Percentiles rank a stretch among this genome's conserved stretches.
These are phyloP conservation scores for Paracorniculantispora psalliotae DNA, from an alignment of 2,329 filamentous ascomycete species.

Conservation along the genomic window DNA sequence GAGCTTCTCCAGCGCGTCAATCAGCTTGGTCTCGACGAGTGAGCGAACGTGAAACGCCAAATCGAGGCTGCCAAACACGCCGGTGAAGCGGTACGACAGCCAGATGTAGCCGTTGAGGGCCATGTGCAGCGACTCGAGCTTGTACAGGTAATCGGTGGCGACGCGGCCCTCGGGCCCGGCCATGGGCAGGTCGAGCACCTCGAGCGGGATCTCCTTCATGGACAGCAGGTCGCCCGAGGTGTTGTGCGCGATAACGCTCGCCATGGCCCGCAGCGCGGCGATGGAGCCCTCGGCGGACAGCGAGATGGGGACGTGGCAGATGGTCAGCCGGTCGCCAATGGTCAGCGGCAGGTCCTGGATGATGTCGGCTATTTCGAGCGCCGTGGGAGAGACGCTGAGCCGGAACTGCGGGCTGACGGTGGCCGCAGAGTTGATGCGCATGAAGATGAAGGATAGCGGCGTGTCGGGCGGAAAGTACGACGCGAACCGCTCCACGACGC, in stretches of 20 bases:
- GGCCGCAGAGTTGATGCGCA: conserved; percentile 67
- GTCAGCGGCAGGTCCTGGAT: conserved; percentile 69
- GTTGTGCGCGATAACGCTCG: conserved; percentile 64
- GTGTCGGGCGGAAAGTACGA: conserved; percentile 76
- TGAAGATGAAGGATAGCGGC: conserved; percentile 77
- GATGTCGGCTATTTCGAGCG: conserved; percentile 62
- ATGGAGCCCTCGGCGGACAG: conserved; percentile 45
- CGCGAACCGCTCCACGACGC: conserved; percentile 69
- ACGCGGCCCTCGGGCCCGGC: conserved; percentile 28
- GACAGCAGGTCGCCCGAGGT: conserved; percentile 64
- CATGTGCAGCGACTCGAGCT: conserved; percentile 75
- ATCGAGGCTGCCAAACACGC: conserved; percentile 69
- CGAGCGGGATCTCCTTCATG: conserved; percentile 64
- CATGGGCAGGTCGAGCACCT: conserved; percentile 63
- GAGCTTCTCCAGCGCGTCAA: conserved; percentile 43
- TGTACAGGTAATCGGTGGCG: conserved; percentile 54
- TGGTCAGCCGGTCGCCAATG: conserved; percentile 68
- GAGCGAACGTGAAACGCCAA: conserved; percentile 76
- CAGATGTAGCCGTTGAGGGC: conserved; percentile 82
- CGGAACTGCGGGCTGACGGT: conserved; percentile 62
- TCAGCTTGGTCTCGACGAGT: conserved; percentile 71
- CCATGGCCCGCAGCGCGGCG: conserved; percentile 57
- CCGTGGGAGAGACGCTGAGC: conserved; percentile 54
- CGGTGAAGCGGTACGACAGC: conserved; percentile 84
- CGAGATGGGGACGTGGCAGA: conserved; percentile 66